Evolutionary conservation across 257 asterid species (phyloP).

Genomic region (Ilex asprella): DNA sequence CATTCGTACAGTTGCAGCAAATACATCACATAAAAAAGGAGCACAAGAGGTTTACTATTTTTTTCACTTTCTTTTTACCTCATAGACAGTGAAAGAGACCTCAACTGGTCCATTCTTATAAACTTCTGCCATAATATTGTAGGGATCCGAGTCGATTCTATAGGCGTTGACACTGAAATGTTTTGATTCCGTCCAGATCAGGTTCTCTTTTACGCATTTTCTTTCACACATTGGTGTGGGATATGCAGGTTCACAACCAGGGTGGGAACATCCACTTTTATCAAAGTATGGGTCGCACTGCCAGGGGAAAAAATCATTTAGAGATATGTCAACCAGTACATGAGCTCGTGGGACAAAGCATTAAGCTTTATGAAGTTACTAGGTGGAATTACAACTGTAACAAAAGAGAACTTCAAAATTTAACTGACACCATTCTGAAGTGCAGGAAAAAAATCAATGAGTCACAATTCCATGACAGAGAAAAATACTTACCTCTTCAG

Average conservation of each 20-base stretch:
- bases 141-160: constrained; percentile 50
- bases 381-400: no score
- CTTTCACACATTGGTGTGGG: constrained; percentile 75
- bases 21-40: not conserved
- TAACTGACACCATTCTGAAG: constrained; percentile 6
- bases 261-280: constrained; percentile 81
- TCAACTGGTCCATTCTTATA: constrained; percentile 81
- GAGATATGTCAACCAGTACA: not conserved
- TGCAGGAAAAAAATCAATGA: not conserved
- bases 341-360: no score
- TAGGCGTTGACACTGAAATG: constrained; percentile 63
- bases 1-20: not conserved
- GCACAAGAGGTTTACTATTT: constrained; percentile 1
- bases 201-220: constrained; percentile 62
- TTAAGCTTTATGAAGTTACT: no score
- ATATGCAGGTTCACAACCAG: constrained; percentile 89
- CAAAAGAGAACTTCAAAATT: no score
- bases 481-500: constrained; percentile 60
- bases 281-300: constrained; percentile 99
- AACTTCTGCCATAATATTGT: constrained; percentile 86
- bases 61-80: constrained; percentile 37
- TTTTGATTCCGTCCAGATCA: constrained; percentile 66
- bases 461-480: no score
- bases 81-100: constrained; percentile 92
- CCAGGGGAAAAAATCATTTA: constrained; percentile 13